Percentiles rank a stretch among this genome's conserved stretches.
These are phyloP conservation scores for Rubus idaeus DNA, from an alignment of 306 rosid genomes.

Conservation along the genomic window DNA sequence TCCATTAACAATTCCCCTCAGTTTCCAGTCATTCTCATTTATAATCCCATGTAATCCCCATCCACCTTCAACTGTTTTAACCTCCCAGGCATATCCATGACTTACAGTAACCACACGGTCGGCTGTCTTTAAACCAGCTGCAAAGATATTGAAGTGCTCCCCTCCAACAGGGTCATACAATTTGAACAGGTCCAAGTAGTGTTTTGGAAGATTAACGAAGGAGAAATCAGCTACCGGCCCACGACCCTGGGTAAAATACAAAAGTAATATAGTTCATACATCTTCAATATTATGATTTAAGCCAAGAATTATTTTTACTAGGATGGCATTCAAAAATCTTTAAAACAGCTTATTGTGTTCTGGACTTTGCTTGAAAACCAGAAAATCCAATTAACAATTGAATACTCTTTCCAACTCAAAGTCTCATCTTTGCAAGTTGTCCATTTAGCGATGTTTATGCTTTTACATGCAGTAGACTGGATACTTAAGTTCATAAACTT, in stretches of 20 bases:
- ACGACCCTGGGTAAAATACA: slow-evolving; percentile 62
- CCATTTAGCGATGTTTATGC: neutral
- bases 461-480: neutral
- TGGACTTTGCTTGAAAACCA: slow-evolving; percentile 5
- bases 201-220: slow-evolving; percentile 59
- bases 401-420: neutral
- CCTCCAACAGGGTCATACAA: slow-evolving; percentile 86
- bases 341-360: slow-evolving; percentile 2
- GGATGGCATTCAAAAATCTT: neutral
- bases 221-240: slow-evolving; percentile 76
- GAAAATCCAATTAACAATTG: neutral
- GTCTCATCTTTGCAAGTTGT: neutral
- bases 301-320: neutral
- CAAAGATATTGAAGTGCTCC: slow-evolving; percentile 91
- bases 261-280: neutral
- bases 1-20: slow-evolving; percentile 89
- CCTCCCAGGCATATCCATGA: slow-evolving; percentile 93
- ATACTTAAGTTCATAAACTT: neutral
- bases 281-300: neutral
- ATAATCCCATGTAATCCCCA: slow-evolving; percentile 92
- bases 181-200: slow-evolving; percentile 71
- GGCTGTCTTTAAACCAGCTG: slow-evolving; percentile 85
- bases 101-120: slow-evolving; percentile 93
- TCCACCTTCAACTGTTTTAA: slow-evolving; percentile 84
- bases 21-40: slow-evolving; percentile 83